These are phyloP conservation scores for Hamiltosporidium tvaerminnensis DNA, from an alignment of 371 early-diverging fungal genomes.

Conservation along the genomic window DNA sequence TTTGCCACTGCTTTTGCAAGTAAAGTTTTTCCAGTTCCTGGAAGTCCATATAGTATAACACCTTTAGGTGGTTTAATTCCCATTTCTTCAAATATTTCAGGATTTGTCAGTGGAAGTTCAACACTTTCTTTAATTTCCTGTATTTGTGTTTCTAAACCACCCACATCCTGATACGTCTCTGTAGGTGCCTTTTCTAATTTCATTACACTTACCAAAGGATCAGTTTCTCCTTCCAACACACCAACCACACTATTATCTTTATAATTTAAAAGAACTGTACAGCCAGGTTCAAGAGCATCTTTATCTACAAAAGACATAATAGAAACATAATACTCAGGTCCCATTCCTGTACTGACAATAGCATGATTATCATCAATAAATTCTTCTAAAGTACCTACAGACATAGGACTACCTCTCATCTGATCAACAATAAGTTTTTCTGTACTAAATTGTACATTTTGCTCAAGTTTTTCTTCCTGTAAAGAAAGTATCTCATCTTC, in stretches of 20 bases:
- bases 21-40: slow-evolving; percentile 96
- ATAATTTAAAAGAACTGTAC: slow-evolving; percentile 51
- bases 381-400: slow-evolving; percentile 90
- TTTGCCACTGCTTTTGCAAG: slow-evolving; percentile 99
- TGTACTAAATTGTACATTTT: slow-evolving; percentile 13
- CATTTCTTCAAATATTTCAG: slow-evolving; percentile 97
- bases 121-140: slow-evolving; percentile 99
- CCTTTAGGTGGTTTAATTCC: slow-evolving; percentile 99
- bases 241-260: slow-evolving; percentile 63
- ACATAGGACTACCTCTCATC: slow-evolving; percentile 95
- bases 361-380: slow-evolving; percentile 99
- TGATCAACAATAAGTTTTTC: slow-evolving; percentile 79
- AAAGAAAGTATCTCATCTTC: slow-evolving; percentile 48
- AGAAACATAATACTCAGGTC: slow-evolving; percentile 75
- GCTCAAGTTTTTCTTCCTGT: slow-evolving; percentile 19
- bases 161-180: slow-evolving; percentile 94
- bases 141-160: slow-evolving; percentile 92
- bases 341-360: slow-evolving; percentile 79
- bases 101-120: slow-evolving; percentile 95
- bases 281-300: slow-evolving; percentile 54
- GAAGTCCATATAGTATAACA: slow-evolving; percentile 92
- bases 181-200: slow-evolving; percentile 98
- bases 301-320: slow-evolving; percentile 54
- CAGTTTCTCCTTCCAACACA: slow-evolving; percentile 80
- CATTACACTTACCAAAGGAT: slow-evolving; percentile 98